These are phyloP conservation scores for Pontederia crassipes DNA, from an alignment of 176 grass and related monocot species.

Conservation along the genomic window DNA sequence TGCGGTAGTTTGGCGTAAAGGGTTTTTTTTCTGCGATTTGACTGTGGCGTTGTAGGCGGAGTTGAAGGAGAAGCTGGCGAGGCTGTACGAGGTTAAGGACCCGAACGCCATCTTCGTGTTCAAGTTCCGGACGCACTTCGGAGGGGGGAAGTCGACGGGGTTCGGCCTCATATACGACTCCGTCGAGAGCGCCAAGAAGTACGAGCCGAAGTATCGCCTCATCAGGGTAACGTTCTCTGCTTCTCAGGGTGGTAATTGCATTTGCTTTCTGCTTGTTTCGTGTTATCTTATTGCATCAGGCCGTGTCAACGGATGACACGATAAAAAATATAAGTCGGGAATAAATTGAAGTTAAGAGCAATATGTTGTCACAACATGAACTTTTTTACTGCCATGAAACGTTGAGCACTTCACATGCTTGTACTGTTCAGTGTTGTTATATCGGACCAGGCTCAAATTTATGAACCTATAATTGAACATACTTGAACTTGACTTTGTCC, in stretches of 20 bases:
- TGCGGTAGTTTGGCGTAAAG: no score
- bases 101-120: constrained; percentile 9
- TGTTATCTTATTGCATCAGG: no score
- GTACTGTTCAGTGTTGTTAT: no score
- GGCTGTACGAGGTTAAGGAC: constrained; percentile 11
- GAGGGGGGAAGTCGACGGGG: constrained; percentile 10
- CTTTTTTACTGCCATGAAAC: no score
- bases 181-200: constrained; percentile 15
- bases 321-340: no score
- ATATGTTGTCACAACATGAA: no score
- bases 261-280: not conserved
- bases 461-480: no score
- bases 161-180: constrained; percentile 10
- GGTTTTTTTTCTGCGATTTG: not conserved
- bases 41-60: not conserved
- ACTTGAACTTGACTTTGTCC: no score
- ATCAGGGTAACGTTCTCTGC: constrained; percentile 4
- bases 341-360: no score
- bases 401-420: no score
- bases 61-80: constrained; percentile 16
- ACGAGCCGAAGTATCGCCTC: constrained; percentile 17
- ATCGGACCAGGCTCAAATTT: no score
- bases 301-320: no score
- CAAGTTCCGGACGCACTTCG: constrained; percentile 18
- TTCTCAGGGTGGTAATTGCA: not conserved